Evolutionary conservation across 2,329 filamentous ascomycete genomes (phyloP).

Genomic region (Aspergillus phoenicis): DNA sequence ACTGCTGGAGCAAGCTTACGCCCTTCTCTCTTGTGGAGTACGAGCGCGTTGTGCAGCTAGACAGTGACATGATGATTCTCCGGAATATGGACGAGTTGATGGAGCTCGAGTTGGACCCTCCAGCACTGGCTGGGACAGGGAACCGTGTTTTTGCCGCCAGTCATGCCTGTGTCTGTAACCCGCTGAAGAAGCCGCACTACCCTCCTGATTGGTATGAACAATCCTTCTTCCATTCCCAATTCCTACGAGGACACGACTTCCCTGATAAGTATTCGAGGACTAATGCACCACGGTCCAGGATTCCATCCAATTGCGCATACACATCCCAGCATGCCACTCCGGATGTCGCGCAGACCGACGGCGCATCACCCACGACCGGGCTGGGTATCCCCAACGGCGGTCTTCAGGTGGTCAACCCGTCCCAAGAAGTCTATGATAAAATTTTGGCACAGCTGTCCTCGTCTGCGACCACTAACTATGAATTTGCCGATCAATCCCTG

Average conservation of each 20-base stretch:
- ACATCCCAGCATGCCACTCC: slow-evolving; percentile 57
- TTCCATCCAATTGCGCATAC: slow-evolving; percentile 63
- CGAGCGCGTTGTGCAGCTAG: slow-evolving; percentile 76
- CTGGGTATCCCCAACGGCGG: slow-evolving; percentile 64
- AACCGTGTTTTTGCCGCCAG: slow-evolving; percentile 63
- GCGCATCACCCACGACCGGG: slow-evolving; percentile 54
- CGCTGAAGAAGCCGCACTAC: slow-evolving; percentile 25
- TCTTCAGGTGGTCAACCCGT: slow-evolving; percentile 63
- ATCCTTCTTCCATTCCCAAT: neutral
- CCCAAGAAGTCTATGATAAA: slow-evolving; percentile 53
- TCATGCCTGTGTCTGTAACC: slow-evolving; percentile 26
- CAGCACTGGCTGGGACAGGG: slow-evolving; percentile 55
- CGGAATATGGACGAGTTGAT: slow-evolving; percentile 91
- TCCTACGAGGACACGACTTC: neutral
- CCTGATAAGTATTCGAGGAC: neutral
- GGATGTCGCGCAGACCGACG: slow-evolving; percentile 35
- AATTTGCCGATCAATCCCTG: slow-evolving; percentile 62
- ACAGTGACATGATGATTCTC: slow-evolving; percentile 82
- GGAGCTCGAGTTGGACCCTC: slow-evolving; percentile 70
- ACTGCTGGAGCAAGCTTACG: slow-evolving; percentile 85
- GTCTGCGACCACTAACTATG: slow-evolving; percentile 52
- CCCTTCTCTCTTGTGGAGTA: slow-evolving; percentile 79
- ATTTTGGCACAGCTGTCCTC: slow-evolving; percentile 53
- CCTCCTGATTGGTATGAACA: slow-evolving; percentile 43
- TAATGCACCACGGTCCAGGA: slow-evolving; percentile 12